phyloP scores from a whole-genome alignment of 768 basidiomycete species.

The Krasilnikovozyma curviuscula region DNA sequence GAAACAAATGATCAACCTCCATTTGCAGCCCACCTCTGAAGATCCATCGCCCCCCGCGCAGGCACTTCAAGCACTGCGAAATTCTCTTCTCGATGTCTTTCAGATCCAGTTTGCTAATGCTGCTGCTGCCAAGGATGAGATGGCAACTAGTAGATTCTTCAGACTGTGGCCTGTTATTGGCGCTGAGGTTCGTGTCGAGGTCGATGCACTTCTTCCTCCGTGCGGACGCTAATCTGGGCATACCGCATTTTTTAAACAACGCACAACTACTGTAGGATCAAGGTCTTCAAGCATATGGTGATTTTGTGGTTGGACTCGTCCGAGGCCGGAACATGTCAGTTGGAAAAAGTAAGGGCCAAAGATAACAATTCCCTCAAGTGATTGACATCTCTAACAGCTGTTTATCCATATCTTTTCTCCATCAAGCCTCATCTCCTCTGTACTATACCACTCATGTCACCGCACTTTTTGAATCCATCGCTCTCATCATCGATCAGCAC shows the following conservation, averaged over 20 bases:
- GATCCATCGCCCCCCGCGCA: conserved; percentile 69
- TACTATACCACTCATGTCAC: conserved; percentile 83
- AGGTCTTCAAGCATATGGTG: conserved; percentile 77
- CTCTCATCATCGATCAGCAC: conserved; percentile 90
- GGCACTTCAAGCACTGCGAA: conserved; percentile 54
- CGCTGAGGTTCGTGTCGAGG: conserved; percentile 38
- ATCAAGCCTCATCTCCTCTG: conserved; percentile 64
- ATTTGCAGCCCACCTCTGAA: conserved; percentile 63
- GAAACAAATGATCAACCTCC: not conserved
- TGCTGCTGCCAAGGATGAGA: conserved; percentile 59
- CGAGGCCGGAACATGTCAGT: conserved; percentile 54
- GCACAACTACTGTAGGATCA: conserved; percentile 38
- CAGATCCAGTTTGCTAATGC: conserved; percentile 62
- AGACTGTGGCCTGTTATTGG: conserved; percentile 91
- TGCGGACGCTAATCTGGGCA: too few species aligned
- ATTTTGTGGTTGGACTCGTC: conserved; percentile 80
- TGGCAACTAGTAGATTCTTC: conserved; percentile 80
- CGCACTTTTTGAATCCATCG: conserved; percentile 81
- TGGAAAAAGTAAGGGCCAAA: conserved; percentile 48
- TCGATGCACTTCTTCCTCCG: not conserved
- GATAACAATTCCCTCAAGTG: conserved; percentile 6
- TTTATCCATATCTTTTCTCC: conserved; percentile 3
- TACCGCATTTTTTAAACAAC: too few species aligned
- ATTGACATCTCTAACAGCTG: conserved; percentile 6
- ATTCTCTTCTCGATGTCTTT: conserved; percentile 58